Conservation (phyloP, 805 yeast species). For the Isabelozyma rhagii region DNA sequence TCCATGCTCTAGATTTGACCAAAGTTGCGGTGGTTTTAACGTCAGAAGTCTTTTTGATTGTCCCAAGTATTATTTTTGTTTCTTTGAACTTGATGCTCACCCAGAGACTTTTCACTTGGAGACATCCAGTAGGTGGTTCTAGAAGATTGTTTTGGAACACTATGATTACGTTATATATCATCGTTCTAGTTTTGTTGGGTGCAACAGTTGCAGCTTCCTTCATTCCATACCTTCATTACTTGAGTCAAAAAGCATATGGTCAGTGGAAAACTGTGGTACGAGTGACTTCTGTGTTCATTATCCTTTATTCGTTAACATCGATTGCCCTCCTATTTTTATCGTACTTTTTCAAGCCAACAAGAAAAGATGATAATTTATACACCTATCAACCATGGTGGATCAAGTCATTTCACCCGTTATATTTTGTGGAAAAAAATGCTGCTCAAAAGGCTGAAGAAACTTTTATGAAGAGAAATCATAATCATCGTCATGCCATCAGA, state of each 20-base stretch:
- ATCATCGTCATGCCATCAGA: slow-evolving; percentile 50
- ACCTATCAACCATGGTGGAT: slow-evolving; percentile 82
- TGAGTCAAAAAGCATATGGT: slow-evolving; percentile 29
- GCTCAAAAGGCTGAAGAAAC: slow-evolving; percentile 45
- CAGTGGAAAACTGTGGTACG: slow-evolving; percentile 23
- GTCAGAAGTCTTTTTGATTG: slow-evolving; percentile 50
- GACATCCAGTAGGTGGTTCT: slow-evolving; percentile 69
- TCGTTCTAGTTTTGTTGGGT: slow-evolving; percentile 54
- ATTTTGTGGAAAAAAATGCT: slow-evolving; percentile 58
- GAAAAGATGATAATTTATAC: slow-evolving; percentile 45
- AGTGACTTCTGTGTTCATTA: slow-evolving; percentile 27
- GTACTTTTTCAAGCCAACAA: slow-evolving; percentile 54
- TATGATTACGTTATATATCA: slow-evolving; percentile 48
- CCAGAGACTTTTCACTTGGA: slow-evolving; percentile 72
- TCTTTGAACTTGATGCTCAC: slow-evolving; percentile 62
- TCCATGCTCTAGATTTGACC: slow-evolving; percentile 53
- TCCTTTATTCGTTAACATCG: slow-evolving; percentile 52
- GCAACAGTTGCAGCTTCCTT: slow-evolving; percentile 65
- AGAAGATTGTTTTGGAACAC: slow-evolving; percentile 44
- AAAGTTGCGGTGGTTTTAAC: slow-evolving; percentile 51
- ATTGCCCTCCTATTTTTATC: slow-evolving; percentile 48
- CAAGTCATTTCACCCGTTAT: slow-evolving; percentile 55
- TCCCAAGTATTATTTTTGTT: slow-evolving; percentile 54
- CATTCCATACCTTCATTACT: slow-evolving; percentile 57
- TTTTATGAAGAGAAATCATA: slow-evolving; percentile 47